Conservation (phyloP, 2,329 filamentous ascomycete species). For the Colletotrichum cereale region DNA sequence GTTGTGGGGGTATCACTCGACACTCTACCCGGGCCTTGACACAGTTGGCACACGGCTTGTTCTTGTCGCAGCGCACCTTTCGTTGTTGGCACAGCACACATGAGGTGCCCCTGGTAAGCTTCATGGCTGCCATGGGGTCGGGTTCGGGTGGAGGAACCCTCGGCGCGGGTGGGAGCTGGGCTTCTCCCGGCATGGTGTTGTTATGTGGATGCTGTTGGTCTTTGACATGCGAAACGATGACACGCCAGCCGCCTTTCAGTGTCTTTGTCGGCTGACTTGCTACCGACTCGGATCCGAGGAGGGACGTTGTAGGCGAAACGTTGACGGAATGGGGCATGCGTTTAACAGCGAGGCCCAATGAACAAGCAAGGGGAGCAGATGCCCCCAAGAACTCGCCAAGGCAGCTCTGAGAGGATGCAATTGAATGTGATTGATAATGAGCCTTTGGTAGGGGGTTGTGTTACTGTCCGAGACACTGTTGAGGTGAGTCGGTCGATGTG, state of each 20-base stretch:
- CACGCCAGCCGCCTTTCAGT: conserved; percentile 21
- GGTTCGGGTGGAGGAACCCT: conserved; percentile 43
- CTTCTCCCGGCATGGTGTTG: conserved; percentile 41
- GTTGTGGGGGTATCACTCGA: conserved; percentile 67
- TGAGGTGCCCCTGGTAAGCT: conserved; percentile 70
- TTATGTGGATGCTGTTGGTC: conserved; percentile 31
- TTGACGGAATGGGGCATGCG: conserved; percentile 22
- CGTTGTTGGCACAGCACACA: conserved; percentile 82
- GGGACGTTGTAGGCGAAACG: conserved; percentile 37
- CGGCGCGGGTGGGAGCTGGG: conserved; percentile 41
- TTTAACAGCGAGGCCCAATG: conserved; percentile 30
- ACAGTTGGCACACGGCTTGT: conserved; percentile 78
- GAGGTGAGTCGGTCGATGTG: not conserved
- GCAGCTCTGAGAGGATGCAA: not conserved
- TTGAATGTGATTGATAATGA: not conserved
- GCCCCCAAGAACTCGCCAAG: conserved; percentile 10
- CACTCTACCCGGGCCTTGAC: conserved; percentile 73
- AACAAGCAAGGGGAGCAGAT: conserved; percentile 17
- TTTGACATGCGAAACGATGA: conserved; percentile 9
- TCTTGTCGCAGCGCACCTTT: conserved; percentile 81
- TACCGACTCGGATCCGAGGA: conserved; percentile 36
- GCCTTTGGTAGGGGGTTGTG: not conserved
- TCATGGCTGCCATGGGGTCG: conserved; percentile 60
- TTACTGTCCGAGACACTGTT: conserved; percentile 31
- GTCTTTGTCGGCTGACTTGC: conserved; percentile 30